These are phyloP conservation scores for Aphanomyces stellatus DNA, from an alignment of 352 stramenopile species.

Conservation along the genomic window DNA sequence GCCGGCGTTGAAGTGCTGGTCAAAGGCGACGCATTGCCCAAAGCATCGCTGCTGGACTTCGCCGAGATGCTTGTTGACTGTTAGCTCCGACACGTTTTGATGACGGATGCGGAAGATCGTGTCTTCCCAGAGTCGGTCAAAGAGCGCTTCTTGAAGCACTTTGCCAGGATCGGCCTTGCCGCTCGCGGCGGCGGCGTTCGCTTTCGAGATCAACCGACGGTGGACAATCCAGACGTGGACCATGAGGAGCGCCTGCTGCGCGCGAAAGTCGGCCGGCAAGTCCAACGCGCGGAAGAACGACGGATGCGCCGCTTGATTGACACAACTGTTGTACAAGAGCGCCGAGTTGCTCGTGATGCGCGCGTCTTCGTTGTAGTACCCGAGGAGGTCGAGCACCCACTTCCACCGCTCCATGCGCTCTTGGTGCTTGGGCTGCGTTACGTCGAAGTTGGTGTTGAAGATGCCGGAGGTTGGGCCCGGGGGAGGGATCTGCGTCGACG, in stretches of 20 bases:
- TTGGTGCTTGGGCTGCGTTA: slow-evolving; percentile 40
- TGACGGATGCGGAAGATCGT: slow-evolving; percentile 89
- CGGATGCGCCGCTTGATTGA: slow-evolving; percentile 65
- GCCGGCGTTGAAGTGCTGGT: slow-evolving; percentile 66
- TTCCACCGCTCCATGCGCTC: slow-evolving; percentile 61
- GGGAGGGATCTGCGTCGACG: slow-evolving; percentile 58
- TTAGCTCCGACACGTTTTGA: slow-evolving; percentile 90
- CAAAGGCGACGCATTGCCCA: slow-evolving; percentile 90
- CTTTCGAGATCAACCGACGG: slow-evolving; percentile 81
- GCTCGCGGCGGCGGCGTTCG: slow-evolving; percentile 28
- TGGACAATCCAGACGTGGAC: slow-evolving; percentile 96
- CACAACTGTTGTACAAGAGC: slow-evolving; percentile 73
- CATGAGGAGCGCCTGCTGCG: slow-evolving; percentile 90
- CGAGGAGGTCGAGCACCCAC: slow-evolving; percentile 75
- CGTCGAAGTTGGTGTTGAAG: slow-evolving; percentile 76
- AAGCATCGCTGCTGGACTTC: slow-evolving; percentile 95
- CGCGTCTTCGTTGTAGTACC: slow-evolving; percentile 84
- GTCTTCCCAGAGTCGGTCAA: slow-evolving; percentile 96
- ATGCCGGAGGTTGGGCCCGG: slow-evolving; percentile 62
- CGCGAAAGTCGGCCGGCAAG: slow-evolving; percentile 79
- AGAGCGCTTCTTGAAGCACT: slow-evolving; percentile 92
- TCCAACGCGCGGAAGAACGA: slow-evolving; percentile 65
- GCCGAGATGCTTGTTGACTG: slow-evolving; percentile 94
- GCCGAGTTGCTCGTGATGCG: slow-evolving; percentile 62
- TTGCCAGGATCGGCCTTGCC: slow-evolving; percentile 58